Base-by-base conservation (phyloP, 1,139 yeast species). In the Pichia cactophila region DNA sequence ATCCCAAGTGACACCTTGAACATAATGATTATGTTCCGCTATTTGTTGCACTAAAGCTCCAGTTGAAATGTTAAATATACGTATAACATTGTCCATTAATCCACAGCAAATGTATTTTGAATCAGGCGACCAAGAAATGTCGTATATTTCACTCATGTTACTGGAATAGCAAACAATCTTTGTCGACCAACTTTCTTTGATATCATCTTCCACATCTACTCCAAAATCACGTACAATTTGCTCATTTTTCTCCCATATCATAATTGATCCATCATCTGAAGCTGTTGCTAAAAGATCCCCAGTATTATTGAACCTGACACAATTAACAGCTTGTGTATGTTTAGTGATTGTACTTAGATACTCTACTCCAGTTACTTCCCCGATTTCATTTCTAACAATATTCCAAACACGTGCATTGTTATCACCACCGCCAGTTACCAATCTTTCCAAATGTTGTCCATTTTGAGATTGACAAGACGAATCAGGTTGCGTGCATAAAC, bases 1-100 rank as follows among this genome's bases (percentile, higher is more conserved):
- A 64, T 92, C 98, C 97, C 97, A 92, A 0, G 84, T 75, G 4
- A 92, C 92, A 3, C 99, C 99, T 66, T 92, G 99, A 2, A 92
- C 94, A 60, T 87, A 90, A 62, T 90, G 97, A 38, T 71, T 70
- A 64, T 92, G 97, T 56, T 86, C 88, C 3, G 80, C 77, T 45
- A 85, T 69, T 50, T 83, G 82, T 14, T 75, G 69, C 1, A 87
- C 72, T 58, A 84, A 75, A 43, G 73, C 72, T 0, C 92, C 94
- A 1, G 75, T 70, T 1, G 67, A 59, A 2, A 78, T 77, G 54
- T 75, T 74, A 61, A 83, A 87, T 0, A 92, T 74, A 43, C 96
- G 72, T 6, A 90, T 77, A 11, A 80, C 73, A 59, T 89, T 88
- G 65, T 92, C 97, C 88, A 92, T 88, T 11, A 95, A 83, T 1